Evolutionary conservation across 345 rosid species (phyloP).

Genomic region (Eucalyptus globulus): DNA sequence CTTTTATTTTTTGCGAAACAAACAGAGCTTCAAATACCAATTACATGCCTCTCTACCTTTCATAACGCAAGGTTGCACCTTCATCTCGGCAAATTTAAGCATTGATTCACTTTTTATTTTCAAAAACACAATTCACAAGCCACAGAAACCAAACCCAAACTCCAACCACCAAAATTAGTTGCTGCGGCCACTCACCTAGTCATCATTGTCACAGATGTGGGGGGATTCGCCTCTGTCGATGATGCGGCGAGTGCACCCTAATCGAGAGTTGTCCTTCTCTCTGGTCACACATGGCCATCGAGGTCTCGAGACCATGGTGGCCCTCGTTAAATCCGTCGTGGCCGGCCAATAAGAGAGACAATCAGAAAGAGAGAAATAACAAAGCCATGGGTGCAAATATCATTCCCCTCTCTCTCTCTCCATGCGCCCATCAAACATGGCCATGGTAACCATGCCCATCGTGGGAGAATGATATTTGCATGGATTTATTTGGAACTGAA

Average conservation of each 20-base stretch:
- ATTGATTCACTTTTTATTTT: not conserved
- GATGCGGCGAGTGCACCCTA: not conserved
- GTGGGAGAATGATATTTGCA: too few species aligned
- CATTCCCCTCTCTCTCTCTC: too few species aligned
- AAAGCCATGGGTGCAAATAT: too few species aligned
- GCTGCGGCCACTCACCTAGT: not conserved
- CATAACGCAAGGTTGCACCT: not conserved
- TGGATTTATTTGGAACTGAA: too few species aligned
- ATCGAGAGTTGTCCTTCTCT: not conserved
- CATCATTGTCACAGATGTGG: not conserved
- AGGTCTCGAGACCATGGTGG: not conserved
- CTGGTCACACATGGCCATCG: not conserved
- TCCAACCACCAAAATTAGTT: not conserved
- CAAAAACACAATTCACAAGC: not conserved
- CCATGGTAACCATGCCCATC: too few species aligned
- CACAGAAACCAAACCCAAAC: not conserved
- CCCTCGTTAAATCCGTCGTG: not conserved
- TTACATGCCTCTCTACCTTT: not conserved
- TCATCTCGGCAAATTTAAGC: not conserved
- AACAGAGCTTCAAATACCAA: too few species aligned
- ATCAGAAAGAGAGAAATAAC: not conserved
- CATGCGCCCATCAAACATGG: too few species aligned
- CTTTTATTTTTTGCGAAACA: accelerated
- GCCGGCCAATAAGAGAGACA: not conserved
- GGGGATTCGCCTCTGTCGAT: not conserved